A percentile compares a stretch with the other conserved stretches of the same genome.
These are phyloP conservation scores for Trichoderma polysporum DNA, from an alignment of 2,329 filamentous ascomycete genomes.

Conservation along the genomic window DNA sequence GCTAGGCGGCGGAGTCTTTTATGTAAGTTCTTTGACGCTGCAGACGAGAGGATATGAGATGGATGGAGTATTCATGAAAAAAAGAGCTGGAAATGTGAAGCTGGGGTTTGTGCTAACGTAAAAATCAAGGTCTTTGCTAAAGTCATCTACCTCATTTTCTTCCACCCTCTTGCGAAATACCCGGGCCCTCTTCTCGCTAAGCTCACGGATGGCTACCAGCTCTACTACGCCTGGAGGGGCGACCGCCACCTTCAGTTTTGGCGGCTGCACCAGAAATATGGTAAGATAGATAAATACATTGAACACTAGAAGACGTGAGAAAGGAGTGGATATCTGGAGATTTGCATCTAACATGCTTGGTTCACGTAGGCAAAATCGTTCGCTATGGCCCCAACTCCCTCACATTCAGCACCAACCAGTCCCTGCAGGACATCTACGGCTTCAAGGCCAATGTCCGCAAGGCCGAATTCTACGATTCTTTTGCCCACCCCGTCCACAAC, in stretches of 20 bases:
- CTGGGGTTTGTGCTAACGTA: neutral
- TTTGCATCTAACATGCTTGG: neutral
- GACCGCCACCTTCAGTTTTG: conserved; percentile 73
- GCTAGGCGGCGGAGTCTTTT: conserved; percentile 41
- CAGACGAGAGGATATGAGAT: neutral
- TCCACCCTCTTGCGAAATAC: conserved; percentile 65
- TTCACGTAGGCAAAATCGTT: conserved; percentile 57
- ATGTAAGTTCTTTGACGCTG: conserved; percentile 39
- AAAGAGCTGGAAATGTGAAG: neutral
- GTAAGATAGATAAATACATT: conserved; percentile 37
- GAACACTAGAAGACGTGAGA: neutral
- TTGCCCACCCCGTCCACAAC: conserved; percentile 68
- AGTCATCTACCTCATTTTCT: conserved; percentile 57
- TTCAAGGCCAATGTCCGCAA: conserved; percentile 64
- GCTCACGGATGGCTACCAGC: conserved; percentile 62
- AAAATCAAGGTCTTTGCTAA: conserved; percentile 40
- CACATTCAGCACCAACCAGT: conserved; percentile 71
- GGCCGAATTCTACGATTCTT: conserved; percentile 71
- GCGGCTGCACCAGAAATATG: conserved; percentile 69
- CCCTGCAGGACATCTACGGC: conserved; percentile 66
- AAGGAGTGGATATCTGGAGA: neutral
- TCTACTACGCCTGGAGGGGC: conserved; percentile 73
- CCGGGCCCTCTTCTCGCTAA: conserved; percentile 64
- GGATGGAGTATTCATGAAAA: neutral
- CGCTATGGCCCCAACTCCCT: conserved; percentile 76